Evolutionary conservation across 257 asterid species (phyloP).

Genomic region (Buddleja alternifolia): DNA sequence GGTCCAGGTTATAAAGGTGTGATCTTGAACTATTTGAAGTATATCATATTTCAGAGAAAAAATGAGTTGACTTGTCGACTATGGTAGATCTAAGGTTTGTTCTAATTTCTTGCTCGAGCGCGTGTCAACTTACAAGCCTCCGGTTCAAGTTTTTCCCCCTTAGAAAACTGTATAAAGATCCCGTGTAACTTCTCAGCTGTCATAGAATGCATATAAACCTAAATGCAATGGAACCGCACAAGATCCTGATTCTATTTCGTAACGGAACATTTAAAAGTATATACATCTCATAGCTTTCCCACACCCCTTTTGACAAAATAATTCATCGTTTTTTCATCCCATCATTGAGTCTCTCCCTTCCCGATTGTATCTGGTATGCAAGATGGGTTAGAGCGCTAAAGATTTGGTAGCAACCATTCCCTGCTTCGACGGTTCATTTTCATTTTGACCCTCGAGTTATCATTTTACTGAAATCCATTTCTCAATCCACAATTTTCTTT

Average conservation of each 20-base stretch:
- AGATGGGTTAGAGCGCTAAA: too few species aligned
- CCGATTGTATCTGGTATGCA: not conserved
- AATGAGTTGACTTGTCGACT: not conserved
- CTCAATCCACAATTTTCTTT: not conserved
- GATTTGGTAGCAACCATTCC: not conserved
- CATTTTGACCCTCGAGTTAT: too few species aligned
- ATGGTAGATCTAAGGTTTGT: slow-evolving; percentile 10
- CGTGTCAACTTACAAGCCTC: not conserved
- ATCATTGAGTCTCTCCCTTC: not conserved
- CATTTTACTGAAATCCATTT: not conserved
- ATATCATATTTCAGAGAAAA: not conserved
- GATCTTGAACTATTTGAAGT: slow-evolving; percentile 4
- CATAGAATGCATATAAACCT: not conserved
- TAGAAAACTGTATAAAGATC: not conserved
- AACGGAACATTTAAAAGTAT: not conserved
- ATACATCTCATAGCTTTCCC: not conserved
- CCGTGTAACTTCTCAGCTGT: slow-evolving; percentile 1
- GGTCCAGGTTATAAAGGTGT: not conserved
- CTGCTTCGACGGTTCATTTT: not conserved
- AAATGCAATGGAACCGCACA: not conserved
- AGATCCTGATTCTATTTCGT: not conserved
- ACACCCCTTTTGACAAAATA: not conserved
- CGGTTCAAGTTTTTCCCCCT: not conserved
- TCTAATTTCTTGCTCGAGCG: not conserved
- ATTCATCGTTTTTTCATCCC: not conserved